A percentile compares a stretch with the other conserved stretches of the same genome.
These are phyloP conservation scores for Kuraishia ogatae DNA, from an alignment of 805 yeast genomes.

Conservation along the genomic window DNA sequence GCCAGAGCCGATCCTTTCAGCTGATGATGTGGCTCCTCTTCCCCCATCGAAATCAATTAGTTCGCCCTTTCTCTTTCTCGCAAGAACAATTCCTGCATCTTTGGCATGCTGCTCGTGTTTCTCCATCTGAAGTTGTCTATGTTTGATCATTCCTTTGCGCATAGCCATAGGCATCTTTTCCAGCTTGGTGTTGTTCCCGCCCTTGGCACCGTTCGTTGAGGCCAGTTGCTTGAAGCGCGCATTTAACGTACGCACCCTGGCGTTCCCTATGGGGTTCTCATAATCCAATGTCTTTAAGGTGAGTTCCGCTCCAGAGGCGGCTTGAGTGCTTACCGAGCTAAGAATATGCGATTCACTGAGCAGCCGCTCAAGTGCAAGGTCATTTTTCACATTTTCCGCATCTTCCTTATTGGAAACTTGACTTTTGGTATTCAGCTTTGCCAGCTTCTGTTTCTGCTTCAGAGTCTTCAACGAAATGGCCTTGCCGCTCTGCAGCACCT, in stretches of 20 bases:
- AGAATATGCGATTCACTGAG: constrained; percentile 65
- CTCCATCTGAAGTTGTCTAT: constrained; percentile 40
- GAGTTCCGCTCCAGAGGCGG: constrained; percentile 57
- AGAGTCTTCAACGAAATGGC: constrained; percentile 35
- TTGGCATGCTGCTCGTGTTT: constrained; percentile 69
- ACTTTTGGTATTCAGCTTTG: constrained; percentile 12
- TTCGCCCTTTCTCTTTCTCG: constrained; percentile 61
- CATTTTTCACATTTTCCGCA: constrained; percentile 54
- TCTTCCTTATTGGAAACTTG: constrained; percentile 21
- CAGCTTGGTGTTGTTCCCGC: constrained; percentile 22
- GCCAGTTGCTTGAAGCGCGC: constrained; percentile 46
- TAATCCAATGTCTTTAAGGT: constrained; percentile 54
- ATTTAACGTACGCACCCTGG: constrained; percentile 55
- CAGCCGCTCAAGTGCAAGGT: constrained; percentile 63
- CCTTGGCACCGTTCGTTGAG: constrained; percentile 31
- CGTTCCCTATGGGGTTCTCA: constrained; percentile 60
- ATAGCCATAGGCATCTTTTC: constrained; percentile 86
- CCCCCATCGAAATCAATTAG: constrained; percentile 49
- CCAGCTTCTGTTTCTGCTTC: constrained; percentile 17
- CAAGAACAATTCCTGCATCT: constrained; percentile 85
- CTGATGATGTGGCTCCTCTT: constrained; percentile 39
- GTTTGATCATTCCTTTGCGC: constrained; percentile 73
- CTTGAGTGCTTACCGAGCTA: constrained; percentile 25
- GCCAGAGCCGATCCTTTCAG: constrained; percentile 43
- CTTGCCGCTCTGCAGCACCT: constrained; percentile 50